Conservation (phyloP, 768 basidiomycete species). For the Lyophyllum semitale region DNA sequence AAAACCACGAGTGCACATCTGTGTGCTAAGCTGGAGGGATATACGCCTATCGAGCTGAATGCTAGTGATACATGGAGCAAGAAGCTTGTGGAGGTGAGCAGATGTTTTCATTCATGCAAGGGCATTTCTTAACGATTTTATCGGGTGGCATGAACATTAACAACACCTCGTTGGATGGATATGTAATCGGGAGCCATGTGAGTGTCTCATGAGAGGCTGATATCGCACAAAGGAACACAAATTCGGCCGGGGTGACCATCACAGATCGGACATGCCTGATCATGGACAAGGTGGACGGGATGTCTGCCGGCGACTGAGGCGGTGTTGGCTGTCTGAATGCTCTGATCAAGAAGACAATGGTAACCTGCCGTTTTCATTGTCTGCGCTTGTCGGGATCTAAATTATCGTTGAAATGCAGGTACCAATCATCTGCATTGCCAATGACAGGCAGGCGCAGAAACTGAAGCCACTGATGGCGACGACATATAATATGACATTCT, state of each 20-base stretch:
- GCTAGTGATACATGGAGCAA: constrained; percentile 96
- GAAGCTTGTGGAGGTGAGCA: constrained; percentile 92
- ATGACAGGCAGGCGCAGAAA: constrained; percentile 85
- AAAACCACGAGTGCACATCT: constrained; percentile 97
- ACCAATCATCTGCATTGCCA: constrained; percentile 97
- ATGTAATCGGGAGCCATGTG: constrained; percentile 63
- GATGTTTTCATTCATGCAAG: constrained; percentile 5
- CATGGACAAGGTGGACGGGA: constrained; percentile 99
- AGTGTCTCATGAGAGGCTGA: constrained; percentile 11
- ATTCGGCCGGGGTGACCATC: constrained; percentile 70
- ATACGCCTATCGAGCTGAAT: constrained; percentile 92
- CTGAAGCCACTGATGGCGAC: constrained; percentile 81
- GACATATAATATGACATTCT: constrained; percentile 77
- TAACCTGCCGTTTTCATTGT: constrained; percentile 23
- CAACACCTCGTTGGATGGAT: constrained; percentile 87
- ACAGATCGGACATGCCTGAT: constrained; percentile 86
- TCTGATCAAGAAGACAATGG: constrained; percentile 91
- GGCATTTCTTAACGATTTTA: background rate
- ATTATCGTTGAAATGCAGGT: constrained; percentile 50
- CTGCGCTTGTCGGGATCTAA: background rate
- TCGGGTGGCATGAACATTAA: constrained; percentile 90
- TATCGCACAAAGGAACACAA: constrained; percentile 47
- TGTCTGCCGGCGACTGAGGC: constrained; percentile 97
- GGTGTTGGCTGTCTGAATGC: constrained; percentile 93
- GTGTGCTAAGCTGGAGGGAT: constrained; percentile 87